Conservation (phyloP, 2,329 filamentous ascomycete species). For the Colletotrichum sp. region DNA sequence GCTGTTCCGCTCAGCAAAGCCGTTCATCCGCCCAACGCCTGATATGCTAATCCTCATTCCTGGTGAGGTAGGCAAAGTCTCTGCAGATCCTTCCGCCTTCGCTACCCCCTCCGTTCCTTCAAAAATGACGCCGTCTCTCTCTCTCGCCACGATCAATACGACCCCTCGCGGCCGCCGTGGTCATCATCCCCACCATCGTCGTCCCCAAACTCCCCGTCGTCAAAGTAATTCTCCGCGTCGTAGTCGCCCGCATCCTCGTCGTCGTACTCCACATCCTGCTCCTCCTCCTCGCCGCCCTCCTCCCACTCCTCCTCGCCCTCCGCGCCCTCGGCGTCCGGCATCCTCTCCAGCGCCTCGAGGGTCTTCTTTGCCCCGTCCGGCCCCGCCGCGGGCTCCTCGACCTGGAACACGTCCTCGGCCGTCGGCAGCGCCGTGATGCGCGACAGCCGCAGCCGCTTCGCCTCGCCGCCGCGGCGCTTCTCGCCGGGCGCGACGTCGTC, state of each 20-base stretch:
- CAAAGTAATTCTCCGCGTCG: conserved; percentile 66
- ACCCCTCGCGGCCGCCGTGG: conserved; percentile 34
- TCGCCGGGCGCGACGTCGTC: conserved; percentile 34
- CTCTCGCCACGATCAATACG: conserved; percentile 22
- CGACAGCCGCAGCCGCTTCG: conserved; percentile 53
- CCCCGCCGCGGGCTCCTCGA: conserved; percentile 32
- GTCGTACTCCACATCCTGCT: conserved; percentile 57
- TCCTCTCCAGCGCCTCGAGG: conserved; percentile 49
- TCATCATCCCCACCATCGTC: conserved; percentile 59
- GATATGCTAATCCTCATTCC: conserved; percentile 1
- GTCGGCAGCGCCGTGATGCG: conserved; percentile 53
- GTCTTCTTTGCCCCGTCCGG: conserved; percentile 38
- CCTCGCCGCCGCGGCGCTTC: conserved; percentile 33
- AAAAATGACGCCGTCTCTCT: not conserved
- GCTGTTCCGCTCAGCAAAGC: conserved; percentile 18
- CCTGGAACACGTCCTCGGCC: conserved; percentile 56
- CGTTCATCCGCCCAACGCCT: conserved; percentile 17
- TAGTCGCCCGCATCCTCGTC: conserved; percentile 67
- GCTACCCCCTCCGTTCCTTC: not conserved
- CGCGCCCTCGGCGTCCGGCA: conserved; percentile 57
- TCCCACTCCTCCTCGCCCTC: conserved; percentile 51
- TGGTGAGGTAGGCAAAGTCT: not conserved
- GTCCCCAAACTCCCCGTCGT: conserved; percentile 60
- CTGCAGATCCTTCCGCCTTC: conserved; percentile 7
- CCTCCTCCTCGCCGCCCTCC: conserved; percentile 50